Evolutionary conservation across 306 rosid species (phyloP).

Genomic region (Oxytropis ochrocephala): DNA sequence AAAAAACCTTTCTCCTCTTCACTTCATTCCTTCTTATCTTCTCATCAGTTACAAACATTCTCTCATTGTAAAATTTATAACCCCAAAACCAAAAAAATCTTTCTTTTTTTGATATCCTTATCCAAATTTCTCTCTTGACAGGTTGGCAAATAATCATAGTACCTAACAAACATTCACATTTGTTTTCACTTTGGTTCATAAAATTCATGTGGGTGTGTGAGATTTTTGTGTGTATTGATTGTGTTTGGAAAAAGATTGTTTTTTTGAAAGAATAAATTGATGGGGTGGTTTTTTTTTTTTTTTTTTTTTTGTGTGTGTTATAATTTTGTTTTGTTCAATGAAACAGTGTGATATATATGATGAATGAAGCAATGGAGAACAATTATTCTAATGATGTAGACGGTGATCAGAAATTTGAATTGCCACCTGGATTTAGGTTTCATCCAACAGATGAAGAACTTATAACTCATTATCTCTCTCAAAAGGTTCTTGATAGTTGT

Average conservation of each 20-base stretch:
- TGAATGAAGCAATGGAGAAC: slow-evolving; percentile 41
- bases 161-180: too few relatives aligned
- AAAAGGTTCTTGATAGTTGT: slow-evolving; percentile 46
- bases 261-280: neutral
- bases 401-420: slow-evolving; percentile 39
- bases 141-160: neutral
- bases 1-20: neutral
- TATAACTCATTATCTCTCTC: slow-evolving; percentile 58
- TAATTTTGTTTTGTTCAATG: neutral
- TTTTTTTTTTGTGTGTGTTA: neutral
- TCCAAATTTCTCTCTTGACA: neutral
- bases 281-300: neutral
- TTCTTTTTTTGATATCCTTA: neutral
- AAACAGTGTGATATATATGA: neutral
- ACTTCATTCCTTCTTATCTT: neutral
- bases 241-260: neutral
- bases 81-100: neutral
- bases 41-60: slow-evolving; percentile 12
- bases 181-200: neutral
- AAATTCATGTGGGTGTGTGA: neutral
- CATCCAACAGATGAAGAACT: slow-evolving; percentile 93
- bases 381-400: slow-evolving; percentile 10
- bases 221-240: neutral
- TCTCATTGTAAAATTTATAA: neutral
- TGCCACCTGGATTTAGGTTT: slow-evolving; percentile 90